Evolutionary conservation across 1,284 basidiomycete genomes (phyloP), one percentile per base, ranked within the genome.

Genomic region (Fomitopsis pinicola): DNA sequence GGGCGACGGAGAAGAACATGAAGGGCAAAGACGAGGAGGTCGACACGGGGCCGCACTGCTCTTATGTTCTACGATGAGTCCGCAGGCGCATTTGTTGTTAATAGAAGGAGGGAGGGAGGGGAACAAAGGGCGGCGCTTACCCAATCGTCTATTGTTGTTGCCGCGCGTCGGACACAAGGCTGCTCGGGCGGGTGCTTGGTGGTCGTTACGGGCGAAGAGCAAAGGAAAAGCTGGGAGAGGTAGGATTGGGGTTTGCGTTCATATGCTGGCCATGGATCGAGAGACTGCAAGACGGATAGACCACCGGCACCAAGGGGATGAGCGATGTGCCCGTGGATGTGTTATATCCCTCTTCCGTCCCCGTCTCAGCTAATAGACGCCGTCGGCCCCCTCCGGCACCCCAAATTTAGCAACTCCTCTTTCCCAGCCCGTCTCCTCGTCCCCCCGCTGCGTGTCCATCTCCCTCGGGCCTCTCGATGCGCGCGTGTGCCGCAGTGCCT

Each of bases 1-100:
- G 69, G 87, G 87, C 85, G 87, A 87, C 83, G 68, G 74, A 72
- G 73, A 78, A 80, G 72, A 82, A 75, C 86, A 88, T 87, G 77
- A 77, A 76, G 74, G 73, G 72, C 68, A 67, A 63, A 63, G 55
- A 48, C 63, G 62, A 59, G 62, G 66, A 71, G 55, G 60, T 59
- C 45, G 55, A 53, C 55, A 42, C 38, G 36, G 42, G 42, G 63
- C 42, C 30, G 45, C 22, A 42, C 65, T 48, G 52, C 45, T 65
- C 57, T 59, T 64, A 64, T 61, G 59, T 28, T 55, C 54, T 33
- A 55, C 44, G 36, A 33, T 22, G 22, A 5, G 60, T 42, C 15
- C 26, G 19, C 15, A 54, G 40, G 56, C 42, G 42, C 53, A 61
- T 55, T 56, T 50, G 62, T 54, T 56, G 55, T 42, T 57, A 40